These are phyloP conservation scores for Brassica napus DNA, from an alignment of 345 rosid species.

Conservation along the genomic window Da-Ae NC_063435.1:10972501-10973000, in stretches of 20 bases:
- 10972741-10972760: conserved; percentile 34
- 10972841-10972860: neutral
- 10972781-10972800: conserved; percentile 28
- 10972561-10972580: no score
- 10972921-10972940: conserved; percentile 94
- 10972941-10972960: conserved; percentile 97
- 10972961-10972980: conserved; percentile 89
- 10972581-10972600: no score
- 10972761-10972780: neutral
- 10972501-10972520: no score
- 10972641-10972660: no score
- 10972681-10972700: neutral
- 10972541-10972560: no score
- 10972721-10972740: conserved; percentile 28
- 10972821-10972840: neutral
- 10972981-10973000: conserved; percentile 93
- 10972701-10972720: conserved; percentile 30
- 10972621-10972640: no score
- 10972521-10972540: no score
- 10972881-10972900: conserved; percentile 86
- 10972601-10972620: no score
- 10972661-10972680: no score
- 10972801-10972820: conserved; percentile 13
- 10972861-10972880: conserved; percentile 95
- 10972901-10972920: conserved; percentile 95